A percentile compares a stretch with the other conserved stretches of the same genome.
Evolutionary conservation across 257 asterid genomes (phyloP).

Genomic region (Solanum rostratum): DNA sequence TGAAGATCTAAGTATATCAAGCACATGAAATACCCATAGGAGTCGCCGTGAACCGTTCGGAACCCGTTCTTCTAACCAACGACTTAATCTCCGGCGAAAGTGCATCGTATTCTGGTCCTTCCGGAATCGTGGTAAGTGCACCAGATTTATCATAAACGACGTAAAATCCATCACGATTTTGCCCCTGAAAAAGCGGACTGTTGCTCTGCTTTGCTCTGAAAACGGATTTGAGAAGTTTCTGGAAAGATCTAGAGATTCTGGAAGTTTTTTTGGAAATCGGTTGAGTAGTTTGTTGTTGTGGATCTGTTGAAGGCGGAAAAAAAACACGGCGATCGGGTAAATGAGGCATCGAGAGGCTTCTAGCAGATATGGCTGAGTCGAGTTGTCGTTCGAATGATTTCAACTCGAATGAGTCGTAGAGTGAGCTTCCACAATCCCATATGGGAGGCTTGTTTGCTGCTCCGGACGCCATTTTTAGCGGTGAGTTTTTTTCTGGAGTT

Average conservation of each 20-base stretch:
- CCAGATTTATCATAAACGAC: slow-evolving; percentile 28
- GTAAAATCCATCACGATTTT: slow-evolving; percentile 14
- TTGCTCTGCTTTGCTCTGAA: slow-evolving; percentile 26
- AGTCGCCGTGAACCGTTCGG: slow-evolving; percentile 33
- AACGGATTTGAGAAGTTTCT: slow-evolving; percentile 38
- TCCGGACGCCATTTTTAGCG: background rate
- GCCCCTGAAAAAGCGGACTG: background rate
- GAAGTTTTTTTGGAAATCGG: slow-evolving; percentile 26
- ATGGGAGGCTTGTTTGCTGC: slow-evolving; percentile 6
- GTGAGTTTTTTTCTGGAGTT: background rate
- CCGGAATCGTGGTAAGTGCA: slow-evolving; percentile 47
- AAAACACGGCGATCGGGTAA: slow-evolving; percentile 24
- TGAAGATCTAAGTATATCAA: background rate
- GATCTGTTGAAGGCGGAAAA: background rate
- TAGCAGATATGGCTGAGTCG: slow-evolving; percentile 46
- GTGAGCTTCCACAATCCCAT: slow-evolving; percentile 79
- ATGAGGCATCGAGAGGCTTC: slow-evolving; percentile 76
- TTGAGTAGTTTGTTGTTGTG: background rate
- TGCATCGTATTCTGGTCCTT: slow-evolving; percentile 39
- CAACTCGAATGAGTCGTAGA: slow-evolving; percentile 69
- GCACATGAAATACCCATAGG: slow-evolving; percentile 50
- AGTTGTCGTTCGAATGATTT: slow-evolving; percentile 52
- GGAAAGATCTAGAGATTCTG: slow-evolving; percentile 42
- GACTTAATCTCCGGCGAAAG: slow-evolving; percentile 54
- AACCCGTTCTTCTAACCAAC: slow-evolving; percentile 38